Base-by-base conservation (phyloP, 2,329 filamentous ascomycete species). In the Fusarium metavorans region DNA sequence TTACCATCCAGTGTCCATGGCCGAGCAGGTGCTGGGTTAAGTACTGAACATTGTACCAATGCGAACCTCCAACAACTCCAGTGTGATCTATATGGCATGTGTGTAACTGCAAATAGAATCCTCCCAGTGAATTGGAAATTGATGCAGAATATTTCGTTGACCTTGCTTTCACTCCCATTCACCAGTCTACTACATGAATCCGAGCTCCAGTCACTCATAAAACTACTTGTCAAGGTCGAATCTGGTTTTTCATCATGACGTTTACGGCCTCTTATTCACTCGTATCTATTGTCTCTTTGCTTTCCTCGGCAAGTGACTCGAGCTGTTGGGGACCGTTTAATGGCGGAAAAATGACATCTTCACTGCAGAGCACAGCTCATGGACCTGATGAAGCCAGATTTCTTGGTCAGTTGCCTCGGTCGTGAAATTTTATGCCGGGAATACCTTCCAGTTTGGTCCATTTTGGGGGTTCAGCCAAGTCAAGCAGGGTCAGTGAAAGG, bases 21-120 rank as follows among this genome's bases (percentile, higher is more conserved):
- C 76, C 9, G 75, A 77, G 25, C 70, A 77, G 52, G 76, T 77
- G 13, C 71, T 77, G 16, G 67, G 68, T 18, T 77, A 66, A 34
- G 43, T n/a, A 16, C 20, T 7, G 37, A 9, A 48, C 8, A 34
- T 16, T 13, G 14, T 52, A 14, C n/a, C 16, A 56, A 6, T 45
- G 54, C n/a, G 8, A 41, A n/a, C 30, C 20, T 23, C 16, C 41
- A 39, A 34, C 41, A 39, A 34, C 6, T 10, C 11, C 4, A 48
- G 5, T 18, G 27, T 27, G 18, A 7, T 34, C 27, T 34, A 1
- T 20, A 5, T 34, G 27, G 27, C 30, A 54, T 20, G 34, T 54
- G 13, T 52, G 16, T 20, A 34, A 32, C 18, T 54, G 4, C 50
- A 54, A 18, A 34, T 54, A 20, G 11, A 54, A 54, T 20, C 18